Evolutionary conservation across 352 stramenopile genomes (phyloP).

Genomic region (Blastocystis sp.): DNA sequence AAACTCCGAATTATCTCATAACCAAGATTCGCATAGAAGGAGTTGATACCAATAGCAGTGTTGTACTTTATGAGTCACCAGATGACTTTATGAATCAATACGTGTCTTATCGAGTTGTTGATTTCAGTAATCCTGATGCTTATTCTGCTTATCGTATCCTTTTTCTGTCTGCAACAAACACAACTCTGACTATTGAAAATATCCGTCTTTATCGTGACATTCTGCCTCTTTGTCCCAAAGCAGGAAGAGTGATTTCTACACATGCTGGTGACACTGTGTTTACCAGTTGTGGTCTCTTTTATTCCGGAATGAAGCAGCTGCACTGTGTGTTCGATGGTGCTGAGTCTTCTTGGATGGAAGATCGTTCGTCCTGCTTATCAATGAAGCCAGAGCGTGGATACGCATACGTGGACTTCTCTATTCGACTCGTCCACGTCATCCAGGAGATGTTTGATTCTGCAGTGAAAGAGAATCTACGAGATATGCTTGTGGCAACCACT

Average conservation of each 20-base stretch:
- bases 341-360: not conserved
- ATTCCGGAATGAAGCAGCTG: not conserved
- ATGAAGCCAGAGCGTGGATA: not conserved
- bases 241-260: not conserved
- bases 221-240: not conserved
- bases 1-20: not conserved
- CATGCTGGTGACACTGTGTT: not conserved
- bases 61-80: not conserved
- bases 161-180: not conserved
- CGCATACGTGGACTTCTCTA: not conserved
- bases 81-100: not conserved
- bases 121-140: not conserved
- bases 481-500: not conserved
- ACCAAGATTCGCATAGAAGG: not conserved
- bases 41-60: not conserved
- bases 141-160: not conserved
- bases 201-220: not conserved
- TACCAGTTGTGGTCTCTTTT: not conserved
- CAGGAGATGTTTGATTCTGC: not conserved
- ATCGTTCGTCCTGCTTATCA: not conserved
- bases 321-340: not conserved
- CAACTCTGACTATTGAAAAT: not conserved
- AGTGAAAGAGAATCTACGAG: not conserved
- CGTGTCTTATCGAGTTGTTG: not conserved
- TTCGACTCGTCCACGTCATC: not conserved